Base-by-base conservation (phyloP, 805 yeast species). In the Candida dajiaensis region DNA sequence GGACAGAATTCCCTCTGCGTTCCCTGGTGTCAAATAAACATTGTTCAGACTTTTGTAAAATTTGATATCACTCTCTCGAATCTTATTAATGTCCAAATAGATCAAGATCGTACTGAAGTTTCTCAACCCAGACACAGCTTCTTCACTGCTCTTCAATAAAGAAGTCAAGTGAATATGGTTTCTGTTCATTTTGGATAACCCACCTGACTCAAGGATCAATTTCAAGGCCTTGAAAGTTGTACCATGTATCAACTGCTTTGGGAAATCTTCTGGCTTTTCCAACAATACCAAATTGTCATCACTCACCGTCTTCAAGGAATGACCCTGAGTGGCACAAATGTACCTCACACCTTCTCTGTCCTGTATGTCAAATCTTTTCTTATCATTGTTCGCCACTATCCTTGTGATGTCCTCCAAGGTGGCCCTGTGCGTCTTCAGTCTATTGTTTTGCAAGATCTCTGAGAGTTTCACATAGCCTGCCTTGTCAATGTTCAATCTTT, bases 261-360 rank as follows among this genome's bases (percentile, higher is more conserved):
- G 94, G 41, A 79, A 68, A 4, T 74, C 70, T 0, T 63, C 68
- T 2, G 38, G 42, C 18, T 61, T 50, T n/a, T 57, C 57, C 40
- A 80, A 57, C 33, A 59, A 69, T 41, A 44, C 60, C 25, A 78
- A 63, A 25, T 73, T 71, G 19, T 68, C 73, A 25, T 70, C 69
- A 2, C 65, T 64, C 1, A 81, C 69, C 0, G 56, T 48, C 29
- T 63, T 59, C 6, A 92, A 66, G 0, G 95, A 81, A 63, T 94
- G 99, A 4, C 99, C 99, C 64, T 94, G 99, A 44, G 83, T 83
- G 4, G 99, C 98, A 60, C 97, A 79, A n/a, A 92, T 78, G 16
- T 19, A 36, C n/a, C 20, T 20, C 15, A 36, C 22, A 16, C 20
- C 36, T 6, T 61, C 65, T 10, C 55, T 55, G 6, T 45, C 43